Percentiles rank a stretch among this genome's conserved stretches.
Conservation (phyloP, 2,329 filamentous ascomycete genomes). For the Paecilomyces niveus region DNA sequence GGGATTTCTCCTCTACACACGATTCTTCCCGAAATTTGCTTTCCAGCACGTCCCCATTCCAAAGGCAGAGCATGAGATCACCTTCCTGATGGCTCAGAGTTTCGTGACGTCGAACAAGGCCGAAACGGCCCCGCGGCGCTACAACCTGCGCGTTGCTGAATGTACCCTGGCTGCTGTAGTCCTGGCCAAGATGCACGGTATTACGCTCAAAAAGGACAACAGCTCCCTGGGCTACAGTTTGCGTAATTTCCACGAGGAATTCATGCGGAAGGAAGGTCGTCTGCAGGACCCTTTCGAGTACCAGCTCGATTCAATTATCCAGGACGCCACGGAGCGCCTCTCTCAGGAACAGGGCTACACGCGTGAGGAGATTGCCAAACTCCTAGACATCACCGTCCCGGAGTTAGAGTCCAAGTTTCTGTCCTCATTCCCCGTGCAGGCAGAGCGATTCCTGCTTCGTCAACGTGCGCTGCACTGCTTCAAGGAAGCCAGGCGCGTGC, state of each 20-base stretch:
- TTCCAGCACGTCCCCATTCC: conserved; percentile 77
- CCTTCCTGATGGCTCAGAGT: conserved; percentile 89
- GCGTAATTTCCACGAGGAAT: conserved; percentile 77
- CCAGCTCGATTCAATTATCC: conserved; percentile 68
- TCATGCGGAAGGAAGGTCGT: conserved; percentile 53
- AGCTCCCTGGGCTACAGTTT: conserved; percentile 78
- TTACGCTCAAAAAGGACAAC: conserved; percentile 67
- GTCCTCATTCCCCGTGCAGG: conserved; percentile 80
- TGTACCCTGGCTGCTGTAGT: conserved; percentile 77
- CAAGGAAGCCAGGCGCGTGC: conserved; percentile 76
- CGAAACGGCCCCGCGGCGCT: conserved; percentile 85
- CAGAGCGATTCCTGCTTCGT: conserved; percentile 77
- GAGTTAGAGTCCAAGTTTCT: conserved; percentile 74
- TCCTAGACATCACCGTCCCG: conserved; percentile 60
- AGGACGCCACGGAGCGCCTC: conserved; percentile 63
- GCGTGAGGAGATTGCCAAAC: conserved; percentile 69
- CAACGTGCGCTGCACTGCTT: conserved; percentile 90
- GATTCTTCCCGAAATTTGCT: conserved; percentile 72
- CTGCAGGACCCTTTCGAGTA: conserved; percentile 47
- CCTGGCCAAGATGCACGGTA: conserved; percentile 51
- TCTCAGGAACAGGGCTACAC: conserved; percentile 79
- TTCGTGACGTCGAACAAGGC: conserved; percentile 94
- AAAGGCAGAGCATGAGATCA: conserved; percentile 70
- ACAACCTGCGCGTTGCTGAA: conserved; percentile 95
- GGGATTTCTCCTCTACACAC: conserved; percentile 81